Evolutionary conservation across 2,329 filamentous ascomycete species (phyloP), one percentile per base, ranked within the genome.

Genomic region (Knoxdaviesia capensis): DNA sequence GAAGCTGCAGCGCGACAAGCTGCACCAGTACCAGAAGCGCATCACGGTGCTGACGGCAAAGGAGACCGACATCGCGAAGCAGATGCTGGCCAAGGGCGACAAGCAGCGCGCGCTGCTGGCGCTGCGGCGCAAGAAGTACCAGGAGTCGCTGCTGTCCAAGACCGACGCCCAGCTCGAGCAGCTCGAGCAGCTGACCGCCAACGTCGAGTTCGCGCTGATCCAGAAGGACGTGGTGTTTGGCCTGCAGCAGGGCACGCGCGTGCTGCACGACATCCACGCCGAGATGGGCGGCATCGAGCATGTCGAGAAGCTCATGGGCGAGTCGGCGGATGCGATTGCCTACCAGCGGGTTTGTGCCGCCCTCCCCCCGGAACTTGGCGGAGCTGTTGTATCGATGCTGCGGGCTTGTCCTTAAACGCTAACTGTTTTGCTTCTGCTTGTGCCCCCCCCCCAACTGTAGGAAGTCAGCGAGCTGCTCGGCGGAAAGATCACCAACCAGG

Each of bases 211-310:
- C 60, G 85, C 90, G 35, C 72, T 88, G 30, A 90, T 98, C 50
- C 88, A 96, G 59, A 96, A 94, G 63, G 90, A 96, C 63, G 81
- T 98, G 34, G 57, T 98, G 4, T 94, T 83, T 59, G 90, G 90
- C 0, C 60, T 98, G 52, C 80, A 92, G 60, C 86, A 94, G 64
- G 88, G 88, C 36, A 94, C 87, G 0, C 73, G 71, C 47, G 90
- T 96, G 34, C 66, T 98, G 46, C 77, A 83, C 56, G 81, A 90
- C 58, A 96, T 98, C 45, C 81, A 96, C 57, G 74, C 73, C 52
- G 88, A 98, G 65, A 96, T 98, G 83, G 88, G 88, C 44, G 88
- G 90, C 3, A 65, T 98, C 47, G 87, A 94, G 52, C 77, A 81
- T 48, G 86, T 96, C 41, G 90, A 96, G 70, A 88, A 90, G 68